Conservation (phyloP, 2,329 filamentous ascomycete species). For the Verticillium isaacii region DNA sequence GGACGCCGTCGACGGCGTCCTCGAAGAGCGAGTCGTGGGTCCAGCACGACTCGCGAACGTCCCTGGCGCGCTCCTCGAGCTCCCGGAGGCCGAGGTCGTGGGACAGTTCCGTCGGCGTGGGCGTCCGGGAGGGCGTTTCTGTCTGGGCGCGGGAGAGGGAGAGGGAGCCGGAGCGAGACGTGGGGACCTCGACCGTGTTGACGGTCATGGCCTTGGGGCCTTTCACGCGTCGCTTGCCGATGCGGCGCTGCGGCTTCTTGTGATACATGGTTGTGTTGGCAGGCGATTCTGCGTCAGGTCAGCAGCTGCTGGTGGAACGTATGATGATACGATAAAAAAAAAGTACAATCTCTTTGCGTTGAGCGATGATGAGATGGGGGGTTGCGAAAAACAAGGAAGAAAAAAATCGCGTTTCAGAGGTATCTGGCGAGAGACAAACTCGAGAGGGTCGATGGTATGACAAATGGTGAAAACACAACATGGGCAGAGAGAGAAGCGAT, state of each 20-base stretch:
- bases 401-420: neutral
- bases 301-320: neutral
- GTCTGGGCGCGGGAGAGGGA: neutral
- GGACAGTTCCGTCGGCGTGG: constrained; percentile 29
- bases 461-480: neutral
- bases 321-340: neutral
- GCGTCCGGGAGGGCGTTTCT: constrained; percentile 12
- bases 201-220: constrained; percentile 28
- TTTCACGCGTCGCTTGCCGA: constrained; percentile 11
- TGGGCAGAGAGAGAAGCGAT: neutral
- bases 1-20: constrained; percentile 55
- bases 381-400: neutral
- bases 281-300: neutral
- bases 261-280: neutral
- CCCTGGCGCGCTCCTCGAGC: constrained; percentile 46
- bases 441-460: neutral
- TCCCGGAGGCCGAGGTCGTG: constrained; percentile 29
- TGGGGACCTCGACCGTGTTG: constrained; percentile 27
- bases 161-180: constrained; percentile 2
- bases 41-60: constrained; percentile 49
- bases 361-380: neutral
- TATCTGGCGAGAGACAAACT: neutral
- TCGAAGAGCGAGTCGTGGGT: constrained; percentile 61
- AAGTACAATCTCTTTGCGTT: neutral
- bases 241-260: neutral